Evolutionary conservation across 257 asterid species (phyloP), one percentile per base, ranked within the genome.

Genomic region (Linderniella brevidens): DNA sequence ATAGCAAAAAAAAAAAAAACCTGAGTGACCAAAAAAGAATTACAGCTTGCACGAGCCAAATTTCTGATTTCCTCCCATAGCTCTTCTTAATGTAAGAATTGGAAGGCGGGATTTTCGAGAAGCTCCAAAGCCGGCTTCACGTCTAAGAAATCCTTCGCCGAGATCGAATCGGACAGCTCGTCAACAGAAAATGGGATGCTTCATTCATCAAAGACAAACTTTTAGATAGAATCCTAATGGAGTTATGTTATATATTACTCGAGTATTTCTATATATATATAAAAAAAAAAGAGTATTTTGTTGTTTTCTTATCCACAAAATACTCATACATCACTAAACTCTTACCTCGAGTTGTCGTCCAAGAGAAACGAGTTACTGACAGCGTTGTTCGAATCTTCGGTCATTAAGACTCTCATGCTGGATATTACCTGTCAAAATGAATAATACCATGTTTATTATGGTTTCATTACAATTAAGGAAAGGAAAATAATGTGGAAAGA

Each of bases 361-460:
- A 90, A 70, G 44, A 90, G 66, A 59, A 85, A 90, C 40, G 96
- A 78, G 71, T 55, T 90, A 73, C 86, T 75, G 62, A 58, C 78
- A 5, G 94, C 81, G 68, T 71, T 70, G 70, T 78, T 84, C 8
- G 93, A 81, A 61, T 85, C 96, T 72, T 85, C 98, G 5, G 96
- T 85, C 98, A 85, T 90, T 48, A 90, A 65, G 58, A 85, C 92
- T 66, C 82, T 84, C 98, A 90, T 90, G 73, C 87, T 90, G 64
- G 94, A 67, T 65, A 85, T 81, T 50, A 90, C 98, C 98, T 90
- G 74, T 60, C 7, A 13, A 14, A 41, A 35, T 20, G 49, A 4
- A 54, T 40, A 14, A 54, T 40, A 14, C 57, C 35, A 12, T 32
- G 35, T 53, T 54, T 10, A 4, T 41, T 16, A n/a, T n/a, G n/a